phyloP scores from a whole-genome alignment of 495 filamentous ascomycete species.

The Usnea hakonensis region DNA sequence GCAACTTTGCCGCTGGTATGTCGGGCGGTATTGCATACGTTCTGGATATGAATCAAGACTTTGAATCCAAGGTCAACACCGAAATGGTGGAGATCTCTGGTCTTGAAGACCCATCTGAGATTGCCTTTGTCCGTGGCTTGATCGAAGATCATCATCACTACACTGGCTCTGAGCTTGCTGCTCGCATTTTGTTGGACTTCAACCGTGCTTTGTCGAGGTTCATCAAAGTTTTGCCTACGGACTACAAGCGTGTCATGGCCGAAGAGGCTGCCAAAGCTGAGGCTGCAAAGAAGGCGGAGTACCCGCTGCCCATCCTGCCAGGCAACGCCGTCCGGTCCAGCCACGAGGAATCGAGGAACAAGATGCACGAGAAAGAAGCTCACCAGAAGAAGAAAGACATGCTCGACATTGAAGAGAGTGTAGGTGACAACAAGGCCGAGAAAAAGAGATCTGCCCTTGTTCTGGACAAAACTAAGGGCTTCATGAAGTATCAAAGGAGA shows the following conservation, averaged over 20 bases:
- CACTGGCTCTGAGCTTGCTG: conserved; percentile 94
- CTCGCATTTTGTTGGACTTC: conserved; percentile 95
- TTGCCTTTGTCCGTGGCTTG: conserved; percentile 86
- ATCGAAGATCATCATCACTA: conserved; percentile 99
- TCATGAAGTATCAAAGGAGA: conserved; percentile 97
- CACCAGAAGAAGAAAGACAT: conserved; percentile 71
- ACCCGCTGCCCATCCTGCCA: conserved; percentile 68
- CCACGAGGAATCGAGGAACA: conserved; percentile 52
- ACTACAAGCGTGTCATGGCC: conserved; percentile 91
- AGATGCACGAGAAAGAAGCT: conserved; percentile 49
- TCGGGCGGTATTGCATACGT: conserved; percentile 98
- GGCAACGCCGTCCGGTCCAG: conserved; percentile 34
- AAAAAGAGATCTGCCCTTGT: conserved; percentile 92
- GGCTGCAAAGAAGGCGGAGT: conserved; percentile 75
- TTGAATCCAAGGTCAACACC: conserved; percentile 89
- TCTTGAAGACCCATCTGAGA: conserved; percentile 83
- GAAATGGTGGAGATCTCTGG: conserved; percentile 96
- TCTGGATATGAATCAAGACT: conserved; percentile 86
- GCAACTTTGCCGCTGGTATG: conserved; percentile 99
- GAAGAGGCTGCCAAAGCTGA: conserved; percentile 82
- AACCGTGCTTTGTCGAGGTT: conserved; percentile 86
- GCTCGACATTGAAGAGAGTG: conserved; percentile 90
- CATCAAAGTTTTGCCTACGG: conserved; percentile 88
- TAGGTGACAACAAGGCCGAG: conserved; percentile 75
- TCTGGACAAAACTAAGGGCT: conserved; percentile 94